Base-by-base conservation (phyloP, 257 asterid genomes). In the Salvia miltiorrhiza region DNA sequence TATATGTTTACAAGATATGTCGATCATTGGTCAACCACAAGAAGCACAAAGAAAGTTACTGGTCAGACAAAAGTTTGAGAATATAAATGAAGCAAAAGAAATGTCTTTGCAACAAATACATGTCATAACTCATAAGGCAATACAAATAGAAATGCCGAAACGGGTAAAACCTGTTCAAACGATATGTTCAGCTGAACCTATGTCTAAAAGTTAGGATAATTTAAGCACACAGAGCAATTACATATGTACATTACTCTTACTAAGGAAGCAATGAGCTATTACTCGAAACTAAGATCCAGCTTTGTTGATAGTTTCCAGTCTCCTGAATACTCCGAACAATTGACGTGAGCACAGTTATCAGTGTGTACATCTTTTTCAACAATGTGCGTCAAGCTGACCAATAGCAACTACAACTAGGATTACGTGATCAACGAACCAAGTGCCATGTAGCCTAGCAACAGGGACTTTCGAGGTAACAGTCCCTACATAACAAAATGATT, bases 191-290 rank as follows among this genome's bases (percentile, higher is more conserved):
- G 67, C 68, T 5, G 21, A 63, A 69, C 54, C 56, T 37, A 33
- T 8, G 11, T 53, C 60, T 33, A 58, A 16, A 39, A 33, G 44
- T 63, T 52, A 39, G 67, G 35, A 65, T 72, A 73, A 59, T 63
- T 71, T 48, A 45, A 63, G 67, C 67, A 48, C 67, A 48, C 10
- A 20, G 63, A 60, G 73, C 49, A 47, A 69, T 72, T 50, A 69
- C 71, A 59, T 77, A 81, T 75, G 70, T 75, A 78, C 81, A 65
- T 58, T 52, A 71, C 73, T 44, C 61, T 26, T 16, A 48, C 35
- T 26, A 49, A 41, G 52, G 19, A 60, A 10, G 71, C 67, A 33
- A 64, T 19, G 10, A 67, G 78, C 71, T 55, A 58, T 56, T 45
- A 53, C 70, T 50, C 74, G n/a, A 60, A 30, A 71, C 50, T 23